Percentiles rank a stretch among this genome's conserved stretches.
Evolutionary conservation across 2,329 filamentous ascomycete genomes (phyloP).

Genomic region (Stagonosporopsis vannaccii): DNA sequence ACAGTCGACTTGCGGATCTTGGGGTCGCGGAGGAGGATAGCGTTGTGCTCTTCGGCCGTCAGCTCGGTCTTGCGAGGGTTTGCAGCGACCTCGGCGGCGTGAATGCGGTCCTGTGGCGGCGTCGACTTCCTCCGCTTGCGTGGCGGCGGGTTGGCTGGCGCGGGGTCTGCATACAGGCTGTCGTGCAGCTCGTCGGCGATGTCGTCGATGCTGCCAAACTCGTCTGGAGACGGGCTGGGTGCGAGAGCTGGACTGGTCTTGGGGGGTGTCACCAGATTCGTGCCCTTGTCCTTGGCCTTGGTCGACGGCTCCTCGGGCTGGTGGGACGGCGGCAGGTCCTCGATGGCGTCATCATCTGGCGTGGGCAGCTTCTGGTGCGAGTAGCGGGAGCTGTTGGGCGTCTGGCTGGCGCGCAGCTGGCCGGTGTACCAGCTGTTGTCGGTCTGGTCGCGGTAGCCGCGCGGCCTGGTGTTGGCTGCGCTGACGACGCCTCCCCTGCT

Average conservation of each 20-base stretch:
- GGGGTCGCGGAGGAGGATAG: conserved; percentile 81
- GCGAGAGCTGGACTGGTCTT: conserved; percentile 39
- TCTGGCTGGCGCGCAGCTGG: conserved; percentile 63
- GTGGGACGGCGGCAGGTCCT: conserved; percentile 42
- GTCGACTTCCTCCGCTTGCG: conserved; percentile 10
- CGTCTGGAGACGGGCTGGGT: conserved; percentile 16
- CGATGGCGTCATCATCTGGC: conserved; percentile 33
- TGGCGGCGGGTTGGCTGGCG: conserved; percentile 18
- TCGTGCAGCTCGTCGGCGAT: conserved; percentile 27
- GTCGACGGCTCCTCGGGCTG: conserved; percentile 41
- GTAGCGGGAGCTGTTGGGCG: conserved; percentile 34
- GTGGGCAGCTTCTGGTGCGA: conserved; percentile 35
- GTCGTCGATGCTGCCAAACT: conserved; percentile 6
- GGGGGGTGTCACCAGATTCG: conserved; percentile 38
- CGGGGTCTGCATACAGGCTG: conserved; percentile 32
- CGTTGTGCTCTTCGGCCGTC: conserved; percentile 94
- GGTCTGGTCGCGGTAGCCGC: conserved; percentile 81
- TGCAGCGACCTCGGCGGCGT: conserved; percentile 13
- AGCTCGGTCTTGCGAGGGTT: conserved; percentile 50
- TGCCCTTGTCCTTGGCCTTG: conserved; percentile 8
- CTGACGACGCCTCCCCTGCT: conserved; percentile 69
- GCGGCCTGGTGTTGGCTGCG: conserved; percentile 66
- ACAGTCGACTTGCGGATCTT: conserved; percentile 87
- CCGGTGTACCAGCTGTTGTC: conserved; percentile 82
- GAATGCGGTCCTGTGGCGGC: conserved; percentile 9